A percentile compares a stretch with the other conserved stretches of the same genome.
phyloP scores from a whole-genome alignment of 179 eudicot species.

The Actinidia chinensis region DNA sequence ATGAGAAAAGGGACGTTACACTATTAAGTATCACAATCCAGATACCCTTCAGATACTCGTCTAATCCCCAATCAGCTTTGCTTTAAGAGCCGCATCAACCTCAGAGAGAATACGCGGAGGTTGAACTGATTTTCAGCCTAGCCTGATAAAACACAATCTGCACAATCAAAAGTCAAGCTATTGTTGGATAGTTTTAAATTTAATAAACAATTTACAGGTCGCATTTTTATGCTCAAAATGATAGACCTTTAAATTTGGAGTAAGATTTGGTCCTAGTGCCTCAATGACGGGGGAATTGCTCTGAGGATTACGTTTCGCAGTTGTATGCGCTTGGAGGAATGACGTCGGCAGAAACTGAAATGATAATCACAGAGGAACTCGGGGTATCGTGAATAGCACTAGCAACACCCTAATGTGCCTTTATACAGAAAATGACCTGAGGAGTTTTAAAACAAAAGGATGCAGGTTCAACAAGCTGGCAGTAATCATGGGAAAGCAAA shows the following conservation, averaged over 20 bases:
- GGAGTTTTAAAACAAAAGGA: conserved; percentile 14
- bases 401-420: conserved; percentile 91
- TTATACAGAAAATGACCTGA: conserved; percentile 91
- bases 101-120: conserved; percentile 92
- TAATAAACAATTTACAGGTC: background rate
- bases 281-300: conserved; percentile 97
- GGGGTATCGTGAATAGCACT: conserved; percentile 96
- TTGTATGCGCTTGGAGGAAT: conserved; percentile 97
- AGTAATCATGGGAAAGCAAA: background rate
- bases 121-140: conserved; percentile 84
- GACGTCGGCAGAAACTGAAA: conserved; percentile 97
- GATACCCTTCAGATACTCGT: conserved; percentile 89
- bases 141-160: conserved; percentile 88
- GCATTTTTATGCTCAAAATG: background rate
- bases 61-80: conserved; percentile 81
- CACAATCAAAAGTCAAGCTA: background rate
- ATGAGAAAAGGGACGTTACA: background rate
- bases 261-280: conserved; percentile 95
- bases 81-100: conserved; percentile 77
- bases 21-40: background rate
- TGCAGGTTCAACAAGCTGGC: background rate
- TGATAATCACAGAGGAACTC: conserved; percentile 95
- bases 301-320: conserved; percentile 96
- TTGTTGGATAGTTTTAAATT: background rate
- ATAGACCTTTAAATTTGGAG: conserved; percentile 87